Percentiles rank a stretch among this genome's conserved stretches.
phyloP scores from a whole-genome alignment of 2,329 filamentous ascomycete genomes.

The Paraphaeosphaeria sporulosa region DNA sequence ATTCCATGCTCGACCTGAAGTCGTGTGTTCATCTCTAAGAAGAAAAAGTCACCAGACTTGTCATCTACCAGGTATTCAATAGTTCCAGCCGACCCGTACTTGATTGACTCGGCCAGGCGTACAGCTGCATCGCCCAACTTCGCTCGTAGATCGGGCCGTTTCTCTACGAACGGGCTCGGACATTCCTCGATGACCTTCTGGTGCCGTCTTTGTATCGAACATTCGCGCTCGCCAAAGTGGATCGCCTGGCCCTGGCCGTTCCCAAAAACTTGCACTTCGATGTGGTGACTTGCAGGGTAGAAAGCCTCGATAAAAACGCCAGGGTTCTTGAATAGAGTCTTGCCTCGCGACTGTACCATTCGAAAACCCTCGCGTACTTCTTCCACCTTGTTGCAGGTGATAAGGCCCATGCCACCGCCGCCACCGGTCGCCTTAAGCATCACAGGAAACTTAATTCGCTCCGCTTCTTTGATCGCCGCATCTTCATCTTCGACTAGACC shows the following conservation, averaged over 20 bases:
- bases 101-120: conserved; percentile 63
- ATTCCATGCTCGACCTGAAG: conserved; percentile 67
- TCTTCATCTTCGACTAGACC: conserved; percentile 58
- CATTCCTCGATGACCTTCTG: conserved; percentile 94
- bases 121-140: conserved; percentile 74
- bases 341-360: conserved; percentile 77
- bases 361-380: conserved; percentile 76
- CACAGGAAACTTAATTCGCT: conserved; percentile 59
- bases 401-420: conserved; percentile 83
- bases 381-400: conserved; percentile 72
- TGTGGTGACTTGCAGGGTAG: conserved; percentile 79
- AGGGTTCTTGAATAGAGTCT: conserved; percentile 81
- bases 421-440: conserved; percentile 69
- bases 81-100: conserved; percentile 86
- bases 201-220: conserved; percentile 84
- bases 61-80: conserved; percentile 92
- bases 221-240: conserved; percentile 87
- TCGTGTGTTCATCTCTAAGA: conserved; percentile 67
- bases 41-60: conserved; percentile 78
- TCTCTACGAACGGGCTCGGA: conserved; percentile 72
- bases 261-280: conserved; percentile 91
- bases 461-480: conserved; percentile 55
- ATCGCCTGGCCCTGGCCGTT: conserved; percentile 81
- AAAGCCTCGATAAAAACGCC: conserved; percentile 87
- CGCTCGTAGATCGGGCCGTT: conserved; percentile 63